Percentiles rank a stretch among this genome's conserved stretches.
Conservation (phyloP, 345 rosid species). For the Eucalyptus decipiens region DNA sequence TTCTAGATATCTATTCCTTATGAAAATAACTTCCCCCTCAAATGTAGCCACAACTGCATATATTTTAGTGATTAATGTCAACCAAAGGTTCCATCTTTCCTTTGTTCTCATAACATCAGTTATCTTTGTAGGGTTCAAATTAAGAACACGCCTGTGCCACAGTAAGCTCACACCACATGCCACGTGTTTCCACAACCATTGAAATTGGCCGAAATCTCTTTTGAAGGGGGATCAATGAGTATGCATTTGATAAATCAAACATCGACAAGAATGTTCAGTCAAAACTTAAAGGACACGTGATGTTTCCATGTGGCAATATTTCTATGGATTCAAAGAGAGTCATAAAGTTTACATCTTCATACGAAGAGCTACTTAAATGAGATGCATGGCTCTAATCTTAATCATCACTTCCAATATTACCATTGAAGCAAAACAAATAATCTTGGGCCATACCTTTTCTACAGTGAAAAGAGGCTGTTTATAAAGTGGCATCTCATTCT, state of each 20-base stretch:
- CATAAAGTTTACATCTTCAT: rapidly evolving
- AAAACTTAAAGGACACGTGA: rapidly evolving
- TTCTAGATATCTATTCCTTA: not conserved
- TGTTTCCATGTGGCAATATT: not conserved
- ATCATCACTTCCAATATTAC: not conserved
- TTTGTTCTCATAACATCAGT: rapidly evolving
- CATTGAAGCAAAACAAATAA: no score
- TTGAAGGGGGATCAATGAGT: not conserved
- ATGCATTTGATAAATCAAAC: not conserved
- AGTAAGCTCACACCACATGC: not conserved
- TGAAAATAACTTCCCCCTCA: not conserved
- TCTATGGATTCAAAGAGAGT: not conserved
- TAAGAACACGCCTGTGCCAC: no score
- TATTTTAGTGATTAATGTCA: not conserved
- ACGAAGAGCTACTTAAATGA: rapidly evolving
- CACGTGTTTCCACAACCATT: not conserved
- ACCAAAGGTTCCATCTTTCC: not conserved
- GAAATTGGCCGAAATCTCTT: rapidly evolving
- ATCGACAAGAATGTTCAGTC: rapidly evolving
- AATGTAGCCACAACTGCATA: rapidly evolving
- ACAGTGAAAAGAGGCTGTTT: no score
- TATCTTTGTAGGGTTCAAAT: no score
- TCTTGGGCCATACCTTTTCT: no score
- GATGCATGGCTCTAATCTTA: not conserved
- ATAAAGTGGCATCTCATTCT: no score